Base-by-base conservation (phyloP, 2,329 filamentous ascomycete genomes). In the Colletotrichum eleusines region DNA sequence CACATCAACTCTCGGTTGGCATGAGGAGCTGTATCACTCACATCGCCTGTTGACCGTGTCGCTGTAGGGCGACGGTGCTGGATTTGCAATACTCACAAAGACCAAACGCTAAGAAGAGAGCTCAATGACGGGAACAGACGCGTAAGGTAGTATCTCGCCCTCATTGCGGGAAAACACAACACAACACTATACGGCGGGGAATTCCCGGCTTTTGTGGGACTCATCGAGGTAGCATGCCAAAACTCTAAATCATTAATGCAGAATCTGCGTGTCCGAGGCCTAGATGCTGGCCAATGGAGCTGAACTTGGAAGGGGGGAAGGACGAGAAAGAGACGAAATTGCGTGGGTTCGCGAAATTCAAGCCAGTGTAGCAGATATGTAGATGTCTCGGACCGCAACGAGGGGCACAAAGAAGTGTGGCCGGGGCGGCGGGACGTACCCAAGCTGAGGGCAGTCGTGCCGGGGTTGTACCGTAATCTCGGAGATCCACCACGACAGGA, bases 341-440 rank as follows among this genome's bases (percentile, higher is more conserved):
- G 5, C 50, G 58, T 31, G 44, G 31, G 16, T 23, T 18, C 11
- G 58, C 23, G 38, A n/a, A 50, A 50, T 28, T 12, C 44, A 48
- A 50, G 44, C 31, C 44, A 11, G n/a, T 9, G 53, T 35, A 38
- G n/a, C 53, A 61, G 31, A 38, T 20, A 61, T 50, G n/a, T 46
- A 50, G 31, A 50, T 12, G 9, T 23, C 16, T 61, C n/a, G n/a
- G 18, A 38, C 16, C 14, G 59, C 18, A 40, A 16, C 23, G n/a
- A 38, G 42, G 14, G 59, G 9, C n/a, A 14, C 16, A 9, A 6
- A 33, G 53, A 23, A 26, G 44, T 38, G 42, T 31, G 3, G 53
- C n/a, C 44, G n/a, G n/a, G n/a, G n/a, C n/a, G 28, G 58, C 58
- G 58, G 31, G 31, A 50, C 50, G 58, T 38, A 50, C 50, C 59